These are phyloP conservation scores for Blastomyces gilchristii DNA, from an alignment of 2,329 filamentous ascomycete genomes.

Conservation along the genomic window DNA sequence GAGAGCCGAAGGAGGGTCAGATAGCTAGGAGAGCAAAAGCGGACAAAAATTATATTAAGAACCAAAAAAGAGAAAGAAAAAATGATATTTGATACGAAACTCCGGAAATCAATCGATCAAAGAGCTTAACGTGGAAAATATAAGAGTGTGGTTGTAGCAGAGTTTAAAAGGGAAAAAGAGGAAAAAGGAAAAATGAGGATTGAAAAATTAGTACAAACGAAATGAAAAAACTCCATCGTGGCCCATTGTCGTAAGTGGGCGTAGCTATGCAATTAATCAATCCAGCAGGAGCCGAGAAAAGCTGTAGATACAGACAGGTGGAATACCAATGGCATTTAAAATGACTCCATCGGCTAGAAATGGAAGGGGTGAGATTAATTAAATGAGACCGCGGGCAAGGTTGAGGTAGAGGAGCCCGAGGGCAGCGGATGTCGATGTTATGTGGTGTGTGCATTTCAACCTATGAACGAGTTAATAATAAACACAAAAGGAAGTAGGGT, in stretches of 20 bases:
- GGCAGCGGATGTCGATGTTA: neutral
- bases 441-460: conserved; percentile 1
- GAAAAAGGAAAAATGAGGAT: neutral
- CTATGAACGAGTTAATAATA: neutral
- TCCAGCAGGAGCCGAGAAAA: conserved; percentile 9
- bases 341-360: conserved; percentile 8
- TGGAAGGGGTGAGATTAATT: conserved; percentile 1
- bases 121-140: neutral
- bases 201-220: neutral
- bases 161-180: neutral
- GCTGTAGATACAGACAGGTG: conserved; percentile 4
- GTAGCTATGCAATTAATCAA: conserved; percentile 12
- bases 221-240: conserved; percentile 12
- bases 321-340: conserved; percentile 6
- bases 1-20: neutral
- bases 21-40: neutral
- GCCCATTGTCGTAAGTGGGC: conserved; percentile 15
- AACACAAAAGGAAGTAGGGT: neutral
- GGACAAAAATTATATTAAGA: conserved; percentile 3
- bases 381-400: neutral
- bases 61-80: neutral
- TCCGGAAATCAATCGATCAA: conserved; percentile 1
- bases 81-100: conserved; percentile 4
- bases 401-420: neutral
- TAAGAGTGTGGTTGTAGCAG: neutral